Evolutionary conservation across 441 rosid genomes (phyloP).

Genomic region (Mallotus repandus): DNA sequence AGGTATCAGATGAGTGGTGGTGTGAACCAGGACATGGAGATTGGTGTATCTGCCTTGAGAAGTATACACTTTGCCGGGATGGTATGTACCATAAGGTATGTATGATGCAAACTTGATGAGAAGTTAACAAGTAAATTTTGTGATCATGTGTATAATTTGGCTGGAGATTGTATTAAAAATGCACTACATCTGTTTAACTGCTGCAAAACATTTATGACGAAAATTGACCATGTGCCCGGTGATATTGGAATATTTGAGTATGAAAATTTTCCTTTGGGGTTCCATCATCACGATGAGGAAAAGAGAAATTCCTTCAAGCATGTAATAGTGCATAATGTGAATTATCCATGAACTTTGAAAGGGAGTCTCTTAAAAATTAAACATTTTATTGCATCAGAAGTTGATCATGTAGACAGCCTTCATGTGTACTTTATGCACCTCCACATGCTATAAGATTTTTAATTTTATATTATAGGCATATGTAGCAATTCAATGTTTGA

Average conservation of each 20-base stretch:
- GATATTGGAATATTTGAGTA: too few relatives aligned
- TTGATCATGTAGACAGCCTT: not conserved
- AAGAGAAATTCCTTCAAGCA: too few relatives aligned
- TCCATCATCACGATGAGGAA: too few relatives aligned
- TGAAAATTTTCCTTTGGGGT: too few relatives aligned
- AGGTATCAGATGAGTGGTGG: constrained; percentile 93
- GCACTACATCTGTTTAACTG: not conserved
- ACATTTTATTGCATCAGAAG: not conserved
- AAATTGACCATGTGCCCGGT: not conserved
- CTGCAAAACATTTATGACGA: not conserved
- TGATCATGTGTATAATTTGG: not conserved
- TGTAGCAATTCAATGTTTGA: not conserved
- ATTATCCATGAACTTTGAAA: not conserved
- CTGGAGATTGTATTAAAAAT: not conserved
- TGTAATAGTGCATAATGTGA: not conserved
- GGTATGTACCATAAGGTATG: constrained; percentile 82
- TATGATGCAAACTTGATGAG: not conserved
- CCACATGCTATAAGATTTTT: not conserved
- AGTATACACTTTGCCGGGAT: constrained; percentile 64
- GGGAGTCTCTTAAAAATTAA: not conserved
- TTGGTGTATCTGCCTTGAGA: constrained; percentile 76
- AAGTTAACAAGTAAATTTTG: not conserved
- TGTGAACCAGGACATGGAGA: constrained; percentile 84
- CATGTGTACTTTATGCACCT: not conserved
- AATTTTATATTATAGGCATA: not conserved